Percentiles rank a stretch among this genome's conserved stretches.
Evolutionary conservation across 2,329 filamentous ascomycete species (phyloP).

Genomic region (Incumbomyces delicatus): DNA sequence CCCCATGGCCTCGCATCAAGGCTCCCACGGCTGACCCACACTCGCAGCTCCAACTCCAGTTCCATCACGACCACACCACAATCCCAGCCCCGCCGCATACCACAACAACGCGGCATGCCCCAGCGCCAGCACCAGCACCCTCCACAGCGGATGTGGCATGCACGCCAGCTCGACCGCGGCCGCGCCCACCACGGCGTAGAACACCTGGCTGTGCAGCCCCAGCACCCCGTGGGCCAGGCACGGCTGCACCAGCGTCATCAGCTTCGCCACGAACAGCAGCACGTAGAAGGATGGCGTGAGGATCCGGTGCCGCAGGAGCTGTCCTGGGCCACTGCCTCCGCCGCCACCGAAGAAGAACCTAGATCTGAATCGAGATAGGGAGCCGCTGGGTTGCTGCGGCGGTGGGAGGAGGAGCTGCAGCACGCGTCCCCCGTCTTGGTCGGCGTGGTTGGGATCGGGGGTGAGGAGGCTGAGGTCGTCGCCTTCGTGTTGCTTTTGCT

Average conservation of each 20-base stretch:
- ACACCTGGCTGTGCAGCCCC: constrained; percentile 10
- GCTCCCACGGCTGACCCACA: no score
- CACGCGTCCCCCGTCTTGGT: no score
- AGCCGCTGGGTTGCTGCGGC: no score
- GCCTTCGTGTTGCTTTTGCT: no score
- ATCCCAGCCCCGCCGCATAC: constrained; percentile 10
- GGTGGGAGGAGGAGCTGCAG: no score
- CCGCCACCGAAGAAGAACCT: no score
- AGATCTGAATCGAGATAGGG: no score
- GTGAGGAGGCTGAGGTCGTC: no score
- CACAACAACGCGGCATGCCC: constrained; percentile 12
- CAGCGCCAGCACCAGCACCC: constrained; percentile 9
- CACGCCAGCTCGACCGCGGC: constrained; percentile 17
- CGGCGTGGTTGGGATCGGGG: no score
- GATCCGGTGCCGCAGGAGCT: constrained; percentile 5
- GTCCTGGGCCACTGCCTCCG: no score
- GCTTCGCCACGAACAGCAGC: constrained; percentile 15
- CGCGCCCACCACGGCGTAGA: constrained; percentile 16
- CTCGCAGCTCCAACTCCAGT: background rate
- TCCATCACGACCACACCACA: constrained; percentile 7
- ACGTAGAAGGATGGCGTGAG: constrained; percentile 9
- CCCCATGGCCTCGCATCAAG: background rate
- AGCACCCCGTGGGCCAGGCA: constrained; percentile 15
- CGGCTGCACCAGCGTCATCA: constrained; percentile 17
- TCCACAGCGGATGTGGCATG: constrained; percentile 13